Percentiles rank a stretch among this genome's conserved stretches.
These are phyloP conservation scores for Ashbya aceris DNA, from an alignment of 1,139 yeast species.

Conservation along the genomic window DNA sequence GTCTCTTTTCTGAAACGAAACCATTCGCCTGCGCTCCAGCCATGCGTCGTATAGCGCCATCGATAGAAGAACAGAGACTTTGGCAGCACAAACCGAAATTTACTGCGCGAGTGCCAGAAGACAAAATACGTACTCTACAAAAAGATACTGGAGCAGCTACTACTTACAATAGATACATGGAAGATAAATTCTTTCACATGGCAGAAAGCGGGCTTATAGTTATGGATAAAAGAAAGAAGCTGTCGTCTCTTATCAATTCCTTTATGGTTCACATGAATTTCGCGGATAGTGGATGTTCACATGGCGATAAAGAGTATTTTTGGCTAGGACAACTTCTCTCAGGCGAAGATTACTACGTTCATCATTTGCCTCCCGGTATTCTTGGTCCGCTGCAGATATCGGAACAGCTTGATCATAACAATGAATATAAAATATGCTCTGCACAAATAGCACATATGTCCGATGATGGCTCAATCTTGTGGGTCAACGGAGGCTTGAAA, in stretches of 20 bases:
- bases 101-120: too few species aligned
- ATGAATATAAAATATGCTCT: conserved; percentile 10
- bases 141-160: too few species aligned
- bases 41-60: not conserved
- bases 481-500: conserved; percentile 15
- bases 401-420: too few species aligned
- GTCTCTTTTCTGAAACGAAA: conserved; percentile 26
- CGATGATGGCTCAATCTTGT: conserved; percentile 8
- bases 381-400: too few species aligned
- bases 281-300: conserved; percentile 33
- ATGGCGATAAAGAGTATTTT: conserved; percentile 54
- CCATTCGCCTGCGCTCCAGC: not conserved
- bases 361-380: conserved; percentile 11
- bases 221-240: conserved; percentile 35
- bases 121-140: conserved; percentile 23
- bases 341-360: conserved; percentile 25
- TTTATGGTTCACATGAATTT: conserved; percentile 31
- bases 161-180: conserved; percentile 14
- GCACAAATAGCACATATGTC: conserved; percentile 10
- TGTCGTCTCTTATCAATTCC: conserved; percentile 34
- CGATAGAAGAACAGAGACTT: not conserved
- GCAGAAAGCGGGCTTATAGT: conserved; percentile 45
- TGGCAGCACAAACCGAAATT: not conserved
- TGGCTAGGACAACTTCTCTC: conserved; percentile 46
- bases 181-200: conserved; percentile 28